phyloP scores from a whole-genome alignment of 805 yeast species.

The Wickerhamiella allomyrinae region DNA sequence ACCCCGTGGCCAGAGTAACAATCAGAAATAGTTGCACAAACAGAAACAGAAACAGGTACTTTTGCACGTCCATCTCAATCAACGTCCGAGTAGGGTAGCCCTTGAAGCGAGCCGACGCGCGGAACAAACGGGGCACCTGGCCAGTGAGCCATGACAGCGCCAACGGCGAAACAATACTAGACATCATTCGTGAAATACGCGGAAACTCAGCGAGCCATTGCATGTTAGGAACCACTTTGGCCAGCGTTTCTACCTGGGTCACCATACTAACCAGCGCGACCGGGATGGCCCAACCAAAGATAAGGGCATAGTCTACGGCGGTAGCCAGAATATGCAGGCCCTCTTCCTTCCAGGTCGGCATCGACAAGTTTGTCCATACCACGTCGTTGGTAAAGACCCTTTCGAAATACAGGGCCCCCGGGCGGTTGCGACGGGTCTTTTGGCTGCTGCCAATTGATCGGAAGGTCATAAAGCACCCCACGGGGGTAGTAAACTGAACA shows the following conservation, averaged over 20 bases:
- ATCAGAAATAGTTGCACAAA: conserved; percentile 76
- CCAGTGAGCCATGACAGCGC: conserved; percentile 51
- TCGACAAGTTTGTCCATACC: conserved; percentile 50
- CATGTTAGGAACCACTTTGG: conserved; percentile 46
- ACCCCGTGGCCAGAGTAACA: conserved; percentile 70
- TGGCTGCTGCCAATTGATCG: conserved; percentile 21
- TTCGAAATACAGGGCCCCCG: conserved; percentile 9
- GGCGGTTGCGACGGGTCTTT: neutral
- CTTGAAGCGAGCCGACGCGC: conserved; percentile 38
- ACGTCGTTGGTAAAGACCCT: conserved; percentile 55
- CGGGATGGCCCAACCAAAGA: conserved; percentile 65
- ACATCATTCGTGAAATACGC: conserved; percentile 36
- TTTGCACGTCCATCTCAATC: conserved; percentile 56
- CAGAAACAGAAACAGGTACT: conserved; percentile 62
- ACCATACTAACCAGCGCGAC: conserved; percentile 67
- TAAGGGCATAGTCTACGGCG: conserved; percentile 34
- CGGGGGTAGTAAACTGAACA: conserved; percentile 42
- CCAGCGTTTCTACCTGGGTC: conserved; percentile 56
- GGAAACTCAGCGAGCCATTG: conserved; percentile 45
- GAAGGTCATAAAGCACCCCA: conserved; percentile 48
- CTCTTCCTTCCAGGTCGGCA: conserved; percentile 27
- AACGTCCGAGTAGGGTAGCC: conserved; percentile 49
- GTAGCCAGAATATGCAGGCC: conserved; percentile 31
- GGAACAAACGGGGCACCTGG: conserved; percentile 43
- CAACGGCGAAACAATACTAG: conserved; percentile 55